Percentiles rank a stretch among this genome's conserved stretches.
Conservation (phyloP, 139 green algal genomes). For the Volvox africanus region DNA sequence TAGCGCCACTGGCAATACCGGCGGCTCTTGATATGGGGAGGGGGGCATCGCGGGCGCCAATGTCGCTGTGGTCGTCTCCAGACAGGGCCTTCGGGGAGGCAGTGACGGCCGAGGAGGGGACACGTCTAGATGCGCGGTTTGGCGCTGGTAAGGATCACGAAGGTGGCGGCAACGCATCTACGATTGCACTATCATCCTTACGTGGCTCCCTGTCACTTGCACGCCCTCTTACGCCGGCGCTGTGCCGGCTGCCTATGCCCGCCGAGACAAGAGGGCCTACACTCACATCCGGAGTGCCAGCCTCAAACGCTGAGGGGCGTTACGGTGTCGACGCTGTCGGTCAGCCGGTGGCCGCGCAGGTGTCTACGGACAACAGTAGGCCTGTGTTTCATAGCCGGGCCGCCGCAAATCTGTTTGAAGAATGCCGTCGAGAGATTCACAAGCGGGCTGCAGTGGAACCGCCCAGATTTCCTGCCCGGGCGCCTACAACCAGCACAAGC, state of each 20-base stretch:
- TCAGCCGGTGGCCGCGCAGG: no score
- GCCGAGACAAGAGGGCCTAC: no score
- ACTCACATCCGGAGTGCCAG: no score
- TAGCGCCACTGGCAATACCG: neutral
- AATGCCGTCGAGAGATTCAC: slow-evolving; percentile 15
- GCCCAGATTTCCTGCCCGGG: neutral
- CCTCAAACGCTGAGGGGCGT: no score
- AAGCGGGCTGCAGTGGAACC: slow-evolving; percentile 6
- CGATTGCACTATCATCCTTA: neutral
- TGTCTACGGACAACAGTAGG: neutral
- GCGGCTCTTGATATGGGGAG: neutral
- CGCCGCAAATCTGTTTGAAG: neutral
- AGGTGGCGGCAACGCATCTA: neutral
- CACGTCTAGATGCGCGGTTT: neutral
- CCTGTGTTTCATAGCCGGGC: slow-evolving; percentile 2
- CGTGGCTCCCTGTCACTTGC: neutral
- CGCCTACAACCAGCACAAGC: neutral
- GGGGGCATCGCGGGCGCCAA: neutral
- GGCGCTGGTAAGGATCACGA: neutral
- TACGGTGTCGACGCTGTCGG: no score
- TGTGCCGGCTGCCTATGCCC: neutral
- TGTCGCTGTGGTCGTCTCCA: neutral
- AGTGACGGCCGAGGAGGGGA: no score
- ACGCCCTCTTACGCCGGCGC: neutral
- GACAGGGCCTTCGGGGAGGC: neutral